Conservation (phyloP, 345 rosid genomes). For the Salix koriyanagi region DNA sequence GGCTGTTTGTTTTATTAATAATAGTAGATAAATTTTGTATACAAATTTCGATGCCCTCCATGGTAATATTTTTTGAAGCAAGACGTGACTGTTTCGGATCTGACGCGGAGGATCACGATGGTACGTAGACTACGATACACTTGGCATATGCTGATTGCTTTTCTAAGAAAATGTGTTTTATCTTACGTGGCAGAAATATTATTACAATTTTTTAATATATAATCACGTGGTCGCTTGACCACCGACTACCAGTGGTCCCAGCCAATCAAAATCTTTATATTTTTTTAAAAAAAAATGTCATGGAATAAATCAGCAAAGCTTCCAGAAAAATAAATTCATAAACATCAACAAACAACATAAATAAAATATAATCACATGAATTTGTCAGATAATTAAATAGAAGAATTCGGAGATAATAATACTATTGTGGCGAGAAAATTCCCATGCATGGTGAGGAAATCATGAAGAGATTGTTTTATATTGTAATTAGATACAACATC, state of each 20-base stretch:
- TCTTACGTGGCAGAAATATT: constrained; percentile 15
- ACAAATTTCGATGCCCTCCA: too few relatives aligned
- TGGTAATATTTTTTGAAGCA: neutral
- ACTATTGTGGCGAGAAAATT: too few relatives aligned
- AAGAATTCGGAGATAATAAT: too few relatives aligned
- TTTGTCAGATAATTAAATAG: too few relatives aligned
- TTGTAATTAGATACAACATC: too few relatives aligned
- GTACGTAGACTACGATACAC: neutral
- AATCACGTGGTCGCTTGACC: constrained; percentile 1
- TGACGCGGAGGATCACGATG: constrained; percentile 1
- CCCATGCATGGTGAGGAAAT: too few relatives aligned
- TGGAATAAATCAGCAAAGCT: too few relatives aligned
- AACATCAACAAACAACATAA: neutral
- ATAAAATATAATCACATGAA: neutral
- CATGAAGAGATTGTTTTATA: too few relatives aligned
- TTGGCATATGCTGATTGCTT: neutral
- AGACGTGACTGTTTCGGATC: neutral
- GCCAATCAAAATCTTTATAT: neutral
- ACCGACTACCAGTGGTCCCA: neutral
- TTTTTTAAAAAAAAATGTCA: rapidly evolving
- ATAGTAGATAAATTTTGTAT: too few relatives aligned
- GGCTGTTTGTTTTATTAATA: too few relatives aligned
- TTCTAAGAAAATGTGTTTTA: neutral
- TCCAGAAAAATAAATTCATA: neutral
- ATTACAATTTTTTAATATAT: neutral